These are phyloP conservation scores for Tulasnella sp. DNA, from an alignment of 768 basidiomycete species.

Conservation along the genomic window DNA sequence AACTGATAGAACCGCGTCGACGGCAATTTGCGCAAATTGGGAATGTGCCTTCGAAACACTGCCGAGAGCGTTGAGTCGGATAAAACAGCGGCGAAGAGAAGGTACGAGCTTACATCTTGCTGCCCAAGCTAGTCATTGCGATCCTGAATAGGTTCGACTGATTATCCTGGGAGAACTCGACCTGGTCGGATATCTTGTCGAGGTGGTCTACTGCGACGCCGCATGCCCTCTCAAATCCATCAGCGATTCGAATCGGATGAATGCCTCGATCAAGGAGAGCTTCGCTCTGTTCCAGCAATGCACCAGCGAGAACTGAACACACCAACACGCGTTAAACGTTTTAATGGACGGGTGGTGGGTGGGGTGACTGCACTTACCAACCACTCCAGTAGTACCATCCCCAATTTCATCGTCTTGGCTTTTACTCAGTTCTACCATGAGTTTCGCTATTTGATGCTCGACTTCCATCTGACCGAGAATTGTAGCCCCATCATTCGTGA, in stretches of 20 bases:
- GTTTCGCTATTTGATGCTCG: constrained; percentile 97
- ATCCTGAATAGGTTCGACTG: constrained; percentile 87
- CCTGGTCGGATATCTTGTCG: constrained; percentile 81
- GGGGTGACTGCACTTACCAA: constrained; percentile 54
- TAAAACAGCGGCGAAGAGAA: background rate
- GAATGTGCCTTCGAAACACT: constrained; percentile 95
- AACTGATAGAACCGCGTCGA: constrained; percentile 91
- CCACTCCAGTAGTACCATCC: constrained; percentile 98
- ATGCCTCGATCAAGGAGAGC: constrained; percentile 97
- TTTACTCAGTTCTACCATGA: constrained; percentile 92
- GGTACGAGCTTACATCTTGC: constrained; percentile 76
- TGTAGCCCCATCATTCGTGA: constrained; percentile 98
- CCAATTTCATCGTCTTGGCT: constrained; percentile 99
- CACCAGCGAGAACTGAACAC: constrained; percentile 83
- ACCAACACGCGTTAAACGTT: background rate
- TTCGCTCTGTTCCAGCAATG: constrained; percentile 89
- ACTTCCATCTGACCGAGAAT: constrained; percentile 99
- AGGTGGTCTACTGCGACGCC: constrained; percentile 82
- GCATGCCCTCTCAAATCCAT: constrained; percentile 96
- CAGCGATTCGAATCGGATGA: constrained; percentile 97
- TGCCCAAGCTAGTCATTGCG: constrained; percentile 92
- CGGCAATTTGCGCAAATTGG: constrained; percentile 95
- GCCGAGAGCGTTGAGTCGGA: background rate
- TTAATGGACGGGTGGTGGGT: background rate
- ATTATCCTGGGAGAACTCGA: constrained; percentile 74